phyloP scores from a whole-genome alignment of 2,329 filamentous ascomycete species.

The Ceratocystis huliohia region DNA sequence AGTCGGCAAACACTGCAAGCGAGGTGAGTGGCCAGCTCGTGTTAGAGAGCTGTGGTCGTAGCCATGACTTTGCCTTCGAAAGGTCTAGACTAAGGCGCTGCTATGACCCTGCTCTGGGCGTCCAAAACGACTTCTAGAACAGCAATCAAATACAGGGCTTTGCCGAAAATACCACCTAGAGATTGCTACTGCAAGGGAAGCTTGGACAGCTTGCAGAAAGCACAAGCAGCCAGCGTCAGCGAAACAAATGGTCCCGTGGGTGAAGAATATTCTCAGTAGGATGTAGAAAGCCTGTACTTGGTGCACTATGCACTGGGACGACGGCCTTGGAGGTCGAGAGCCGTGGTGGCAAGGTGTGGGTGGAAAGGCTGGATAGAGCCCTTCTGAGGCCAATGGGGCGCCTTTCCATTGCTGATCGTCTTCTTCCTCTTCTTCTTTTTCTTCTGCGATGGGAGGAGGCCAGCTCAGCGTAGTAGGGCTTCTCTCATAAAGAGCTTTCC shows the following conservation, averaged over 20 bases:
- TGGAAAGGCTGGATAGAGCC: too few relatives aligned
- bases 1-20: neutral
- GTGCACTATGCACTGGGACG: too few relatives aligned
- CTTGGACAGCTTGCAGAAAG: conserved; percentile 7
- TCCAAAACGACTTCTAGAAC: neutral
- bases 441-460: too few relatives aligned
- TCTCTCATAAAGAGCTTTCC: too few relatives aligned
- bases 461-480: too few relatives aligned
- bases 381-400: too few relatives aligned
- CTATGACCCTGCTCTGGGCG: neutral
- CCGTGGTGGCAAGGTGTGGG: too few relatives aligned
- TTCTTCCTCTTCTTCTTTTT: too few relatives aligned
- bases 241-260: neutral
- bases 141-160: conserved; percentile 1
- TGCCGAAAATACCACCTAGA: conserved; percentile 3
- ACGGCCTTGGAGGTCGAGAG: neutral
- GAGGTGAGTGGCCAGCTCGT: neutral
- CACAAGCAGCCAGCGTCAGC: neutral
- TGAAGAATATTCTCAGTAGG: neutral
- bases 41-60: neutral
- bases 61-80: neutral
- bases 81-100: conserved; percentile 5
- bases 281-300: neutral
- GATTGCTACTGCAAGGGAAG: neutral
- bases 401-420: too few relatives aligned